Percentiles rank a stretch among this genome's conserved stretches.
Conservation (phyloP, 2,329 filamentous ascomycete species). For the Ophiocordyceps camponoti-rufipedis region DNA sequence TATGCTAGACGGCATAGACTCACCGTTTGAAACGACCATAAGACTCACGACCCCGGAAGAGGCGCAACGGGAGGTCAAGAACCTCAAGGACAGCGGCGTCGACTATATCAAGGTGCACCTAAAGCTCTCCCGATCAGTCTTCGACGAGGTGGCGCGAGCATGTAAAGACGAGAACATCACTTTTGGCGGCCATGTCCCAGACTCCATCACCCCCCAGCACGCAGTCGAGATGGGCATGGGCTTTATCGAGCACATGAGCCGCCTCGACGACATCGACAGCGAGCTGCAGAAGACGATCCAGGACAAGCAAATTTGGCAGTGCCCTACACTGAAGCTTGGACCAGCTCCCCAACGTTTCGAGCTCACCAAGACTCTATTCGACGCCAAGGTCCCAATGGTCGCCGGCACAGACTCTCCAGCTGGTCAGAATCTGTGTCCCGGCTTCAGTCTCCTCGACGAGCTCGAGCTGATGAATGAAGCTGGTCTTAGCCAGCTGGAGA, state of each 20-base stretch:
- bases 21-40: not conserved
- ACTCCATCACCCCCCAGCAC: not conserved
- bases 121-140: not conserved
- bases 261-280: not conserved
- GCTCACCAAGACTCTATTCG: not conserved
- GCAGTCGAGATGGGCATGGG: not conserved
- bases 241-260: constrained; percentile 1
- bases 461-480: not conserved
- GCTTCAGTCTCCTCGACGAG: not conserved
- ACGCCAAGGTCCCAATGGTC: not conserved
- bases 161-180: not conserved
- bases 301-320: not conserved
- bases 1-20: not conserved
- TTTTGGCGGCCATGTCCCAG: not conserved
- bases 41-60: not conserved
- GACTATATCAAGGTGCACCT: constrained; percentile 1
- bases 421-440: not conserved
- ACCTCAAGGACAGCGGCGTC: not conserved
- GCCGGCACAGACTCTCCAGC: not conserved
- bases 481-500: not conserved
- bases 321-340: not conserved
- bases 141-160: not conserved
- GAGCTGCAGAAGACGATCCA: not conserved
- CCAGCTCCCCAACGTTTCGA: not conserved
- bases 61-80: not conserved